Evolutionary conservation across 768 basidiomycete species (phyloP).

Genomic region (Russula dissimulans): DNA sequence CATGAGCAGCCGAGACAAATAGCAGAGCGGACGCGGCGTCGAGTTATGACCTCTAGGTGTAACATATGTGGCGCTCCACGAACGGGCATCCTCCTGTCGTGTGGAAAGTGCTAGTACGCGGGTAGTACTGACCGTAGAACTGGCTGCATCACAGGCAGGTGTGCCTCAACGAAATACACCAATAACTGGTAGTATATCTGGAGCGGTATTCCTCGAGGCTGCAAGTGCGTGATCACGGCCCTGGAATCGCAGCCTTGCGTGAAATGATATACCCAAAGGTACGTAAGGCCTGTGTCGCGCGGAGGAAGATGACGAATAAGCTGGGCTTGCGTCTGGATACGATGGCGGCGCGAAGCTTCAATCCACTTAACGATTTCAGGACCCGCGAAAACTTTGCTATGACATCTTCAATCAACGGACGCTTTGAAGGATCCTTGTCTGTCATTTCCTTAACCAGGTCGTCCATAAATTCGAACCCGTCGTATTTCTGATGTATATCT

Average conservation of each 20-base stretch:
- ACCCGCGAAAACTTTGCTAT: constrained; percentile 27
- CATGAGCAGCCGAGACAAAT: no score
- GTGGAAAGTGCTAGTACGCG: no score
- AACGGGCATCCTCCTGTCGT: no score
- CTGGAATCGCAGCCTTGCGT: not conserved
- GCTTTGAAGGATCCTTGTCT: constrained; percentile 26
- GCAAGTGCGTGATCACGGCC: not conserved
- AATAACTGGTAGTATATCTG: no score
- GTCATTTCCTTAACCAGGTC: constrained; percentile 28
- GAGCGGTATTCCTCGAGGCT: no score
- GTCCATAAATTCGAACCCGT: constrained; percentile 12
- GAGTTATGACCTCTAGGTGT: no score
- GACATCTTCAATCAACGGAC: constrained; percentile 32
- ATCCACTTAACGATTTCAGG: constrained; percentile 21
- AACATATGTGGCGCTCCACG: no score
- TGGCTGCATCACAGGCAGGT: no score
- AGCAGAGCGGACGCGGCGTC: no score
- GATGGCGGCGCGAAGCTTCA: constrained; percentile 25
- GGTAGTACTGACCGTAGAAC: no score
- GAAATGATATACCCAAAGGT: not conserved
- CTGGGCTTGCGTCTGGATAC: not conserved
- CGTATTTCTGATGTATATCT: not conserved
- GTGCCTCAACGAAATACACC: no score
- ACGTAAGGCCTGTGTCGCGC: not conserved
- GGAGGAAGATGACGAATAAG: not conserved